phyloP scores from a whole-genome alignment of 371 early-diverging fungal species.

The Apophysomyces variabilis region DNA sequence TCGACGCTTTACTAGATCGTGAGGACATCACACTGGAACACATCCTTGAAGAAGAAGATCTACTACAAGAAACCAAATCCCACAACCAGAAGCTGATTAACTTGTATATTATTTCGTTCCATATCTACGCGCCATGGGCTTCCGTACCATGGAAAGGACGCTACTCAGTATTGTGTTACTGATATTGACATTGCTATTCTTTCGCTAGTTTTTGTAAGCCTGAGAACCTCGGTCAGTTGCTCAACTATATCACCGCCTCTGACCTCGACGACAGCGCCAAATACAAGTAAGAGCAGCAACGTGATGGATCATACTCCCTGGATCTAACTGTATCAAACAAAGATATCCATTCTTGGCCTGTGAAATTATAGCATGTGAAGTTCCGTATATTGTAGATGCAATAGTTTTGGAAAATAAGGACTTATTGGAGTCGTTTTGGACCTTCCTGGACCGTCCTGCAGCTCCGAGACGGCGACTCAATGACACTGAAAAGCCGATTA shows the following conservation, averaged over 20 bases:
- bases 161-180: neutral
- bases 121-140: slow-evolving; percentile 7
- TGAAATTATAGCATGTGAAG: slow-evolving; percentile 88
- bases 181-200: slow-evolving; percentile 16
- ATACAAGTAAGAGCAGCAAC: slow-evolving; percentile 25
- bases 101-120: slow-evolving; percentile 64
- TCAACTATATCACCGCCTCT: slow-evolving; percentile 66
- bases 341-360: slow-evolving; percentile 86
- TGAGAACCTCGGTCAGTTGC: slow-evolving; percentile 26
- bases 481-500: slow-evolving; percentile 7
- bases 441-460: slow-evolving; percentile 74
- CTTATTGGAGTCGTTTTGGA: slow-evolving; percentile 83
- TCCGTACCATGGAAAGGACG: neutral
- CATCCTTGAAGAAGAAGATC: slow-evolving; percentile 80
- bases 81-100: slow-evolving; percentile 82
- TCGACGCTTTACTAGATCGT: slow-evolving; percentile 79
- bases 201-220: slow-evolving; percentile 32
- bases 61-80: slow-evolving; percentile 86
- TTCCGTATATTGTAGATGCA: slow-evolving; percentile 82
- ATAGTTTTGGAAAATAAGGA: slow-evolving; percentile 61
- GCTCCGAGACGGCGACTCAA: slow-evolving; percentile 34
- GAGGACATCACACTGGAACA: slow-evolving; percentile 78
- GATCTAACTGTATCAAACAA: neutral
- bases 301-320: slow-evolving; percentile 3
- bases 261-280: slow-evolving; percentile 33